Evolutionary conservation across 441 rosid species (phyloP).

Genomic region (Populus hybrid): DNA sequence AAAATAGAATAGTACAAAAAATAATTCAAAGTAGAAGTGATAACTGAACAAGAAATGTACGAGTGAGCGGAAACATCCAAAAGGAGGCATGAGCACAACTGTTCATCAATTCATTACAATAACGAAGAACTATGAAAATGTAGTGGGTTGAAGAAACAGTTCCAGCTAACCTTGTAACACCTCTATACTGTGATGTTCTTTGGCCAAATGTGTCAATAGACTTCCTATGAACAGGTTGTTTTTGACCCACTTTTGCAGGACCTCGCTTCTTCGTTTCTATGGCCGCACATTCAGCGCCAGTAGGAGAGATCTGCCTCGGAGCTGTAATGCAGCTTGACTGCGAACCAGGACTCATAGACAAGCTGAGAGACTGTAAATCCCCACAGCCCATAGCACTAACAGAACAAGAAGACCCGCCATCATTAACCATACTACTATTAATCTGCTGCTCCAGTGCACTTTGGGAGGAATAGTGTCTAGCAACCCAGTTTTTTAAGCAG

Average conservation of each 20-base stretch:
- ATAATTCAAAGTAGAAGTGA: not conserved
- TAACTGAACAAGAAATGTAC: conserved; percentile 4
- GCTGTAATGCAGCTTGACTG: conserved; percentile 70
- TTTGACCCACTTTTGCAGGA: conserved; percentile 46
- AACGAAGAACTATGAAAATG: not conserved
- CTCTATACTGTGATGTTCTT: conserved; percentile 96
- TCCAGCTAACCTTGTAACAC: conserved; percentile 72
- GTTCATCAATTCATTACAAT: not conserved
- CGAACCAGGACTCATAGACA: conserved; percentile 82
- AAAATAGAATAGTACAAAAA: not conserved
- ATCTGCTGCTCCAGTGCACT: conserved; percentile 38
- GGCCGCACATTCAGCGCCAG: conserved; percentile 37
- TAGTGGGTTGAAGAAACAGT: not conserved
- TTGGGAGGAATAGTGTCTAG: conserved; percentile 34
- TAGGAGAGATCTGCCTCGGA: conserved; percentile 51
- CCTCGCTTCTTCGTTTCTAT: conserved; percentile 62
- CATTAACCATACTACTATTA: conserved; percentile 29
- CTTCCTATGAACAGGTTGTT: conserved; percentile 83
- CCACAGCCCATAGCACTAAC: conserved; percentile 39
- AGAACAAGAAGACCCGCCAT: conserved; percentile 30
- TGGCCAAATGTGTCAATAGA: conserved; percentile 96
- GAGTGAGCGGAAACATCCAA: not conserved
- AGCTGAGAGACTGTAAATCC: conserved; percentile 62
- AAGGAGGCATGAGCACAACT: not conserved
- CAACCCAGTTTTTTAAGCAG: conserved; percentile 47